These are phyloP conservation scores for Fusarium mexicanum DNA, from an alignment of 2,329 filamentous ascomycete genomes.

Conservation along the genomic window DNA sequence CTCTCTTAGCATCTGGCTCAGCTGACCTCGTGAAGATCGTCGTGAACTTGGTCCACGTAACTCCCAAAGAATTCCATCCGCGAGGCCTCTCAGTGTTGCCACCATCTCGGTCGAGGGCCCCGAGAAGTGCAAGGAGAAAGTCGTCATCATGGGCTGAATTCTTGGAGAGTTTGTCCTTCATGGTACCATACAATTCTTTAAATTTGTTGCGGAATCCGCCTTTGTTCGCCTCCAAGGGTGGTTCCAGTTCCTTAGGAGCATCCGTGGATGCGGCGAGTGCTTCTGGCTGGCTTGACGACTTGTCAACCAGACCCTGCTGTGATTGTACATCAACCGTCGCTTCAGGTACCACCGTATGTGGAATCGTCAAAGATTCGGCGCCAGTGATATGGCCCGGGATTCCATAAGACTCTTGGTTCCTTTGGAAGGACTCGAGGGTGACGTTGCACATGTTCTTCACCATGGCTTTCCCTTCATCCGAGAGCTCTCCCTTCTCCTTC, in stretches of 20 bases:
- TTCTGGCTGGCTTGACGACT: not conserved
- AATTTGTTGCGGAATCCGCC: not conserved
- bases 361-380: not conserved
- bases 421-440: not conserved
- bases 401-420: not conserved
- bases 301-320: not conserved
- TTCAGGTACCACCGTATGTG: not conserved
- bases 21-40: not conserved
- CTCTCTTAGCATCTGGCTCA: not conserved
- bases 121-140: not conserved
- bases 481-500: not conserved
- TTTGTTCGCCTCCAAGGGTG: not conserved
- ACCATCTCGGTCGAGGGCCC: not conserved
- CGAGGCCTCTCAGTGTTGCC: not conserved
- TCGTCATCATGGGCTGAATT: not conserved
- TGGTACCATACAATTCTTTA: not conserved
- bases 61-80: not conserved
- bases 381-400: not conserved
- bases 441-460: conserved; percentile 10
- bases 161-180: not conserved
- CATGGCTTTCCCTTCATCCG: not conserved
- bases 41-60: not conserved
- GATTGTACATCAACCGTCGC: not conserved
- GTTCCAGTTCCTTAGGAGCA: not conserved
- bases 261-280: too few relatives aligned